phyloP scores from a whole-genome alignment of 306 rosid species.

The Crotalaria pallida region DNA sequence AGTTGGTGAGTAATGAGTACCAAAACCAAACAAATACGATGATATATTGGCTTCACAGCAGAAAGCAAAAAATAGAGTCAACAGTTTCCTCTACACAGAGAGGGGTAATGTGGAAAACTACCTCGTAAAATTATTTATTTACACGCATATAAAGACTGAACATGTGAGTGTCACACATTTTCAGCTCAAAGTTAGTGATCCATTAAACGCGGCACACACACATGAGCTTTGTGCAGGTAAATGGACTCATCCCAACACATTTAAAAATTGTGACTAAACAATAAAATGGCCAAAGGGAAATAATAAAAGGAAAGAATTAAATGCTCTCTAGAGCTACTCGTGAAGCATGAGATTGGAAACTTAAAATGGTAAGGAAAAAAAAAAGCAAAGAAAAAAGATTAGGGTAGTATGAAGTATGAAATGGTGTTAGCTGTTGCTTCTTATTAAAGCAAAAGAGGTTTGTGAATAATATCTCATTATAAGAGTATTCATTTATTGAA shows the following conservation, averaged over 20 bases:
- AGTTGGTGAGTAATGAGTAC: too few species aligned
- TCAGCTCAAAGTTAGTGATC: constrained; percentile 51
- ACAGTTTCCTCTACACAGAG: background rate
- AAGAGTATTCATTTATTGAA: background rate
- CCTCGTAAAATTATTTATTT: constrained; percentile 27
- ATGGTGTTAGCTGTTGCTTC: background rate
- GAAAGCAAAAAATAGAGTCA: constrained; percentile 21
- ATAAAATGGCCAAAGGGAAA: background rate
- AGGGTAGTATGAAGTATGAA: background rate
- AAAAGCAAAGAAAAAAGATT: background rate
- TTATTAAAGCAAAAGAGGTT: background rate
- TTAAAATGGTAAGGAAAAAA: background rate
- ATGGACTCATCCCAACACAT: background rate
- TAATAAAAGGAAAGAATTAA: background rate
- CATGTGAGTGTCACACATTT: constrained; percentile 23
- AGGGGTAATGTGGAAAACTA: constrained; percentile 34
- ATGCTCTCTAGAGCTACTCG: background rate
- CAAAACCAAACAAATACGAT: too few species aligned
- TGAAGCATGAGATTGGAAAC: background rate
- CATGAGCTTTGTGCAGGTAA: constrained; percentile 30
- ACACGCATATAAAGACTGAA: constrained; percentile 30
- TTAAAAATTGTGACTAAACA: background rate
- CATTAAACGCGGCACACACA: constrained; percentile 54
- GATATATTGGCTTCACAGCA: background rate
- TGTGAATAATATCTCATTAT: background rate